Conservation (phyloP, 345 rosid species). For the Lenwebbia sp. region DNA sequence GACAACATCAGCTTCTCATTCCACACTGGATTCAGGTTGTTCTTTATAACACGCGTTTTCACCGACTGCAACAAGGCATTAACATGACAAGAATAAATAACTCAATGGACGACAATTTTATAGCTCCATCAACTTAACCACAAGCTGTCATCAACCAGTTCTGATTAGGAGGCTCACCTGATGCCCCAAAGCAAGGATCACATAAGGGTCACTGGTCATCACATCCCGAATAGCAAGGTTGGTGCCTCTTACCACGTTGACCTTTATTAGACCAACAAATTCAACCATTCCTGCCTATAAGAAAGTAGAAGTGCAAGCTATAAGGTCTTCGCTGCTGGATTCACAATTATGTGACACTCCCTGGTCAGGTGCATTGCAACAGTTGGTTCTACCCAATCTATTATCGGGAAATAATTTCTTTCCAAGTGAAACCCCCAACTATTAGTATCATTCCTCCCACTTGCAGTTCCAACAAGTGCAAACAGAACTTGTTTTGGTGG, state of each 20-base stretch:
- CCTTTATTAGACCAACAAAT: slow-evolving; percentile 90
- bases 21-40: slow-evolving; percentile 96
- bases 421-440: background rate
- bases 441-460: background rate
- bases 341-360: background rate
- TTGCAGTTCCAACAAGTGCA: background rate
- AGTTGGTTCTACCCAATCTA: background rate
- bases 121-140: background rate
- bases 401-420: background rate
- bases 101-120: background rate
- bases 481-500: background rate
- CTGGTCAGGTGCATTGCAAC: background rate
- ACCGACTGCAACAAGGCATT: slow-evolving; percentile 48
- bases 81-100: background rate
- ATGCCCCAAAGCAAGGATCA: slow-evolving; percentile 71
- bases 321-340: background rate
- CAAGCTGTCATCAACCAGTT: background rate
- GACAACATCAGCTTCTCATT: slow-evolving; percentile 91
- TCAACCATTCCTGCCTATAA: slow-evolving; percentile 94
- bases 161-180: slow-evolving; percentile 44
- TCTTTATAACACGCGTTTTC: slow-evolving; percentile 86
- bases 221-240: slow-evolving; percentile 87
- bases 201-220: slow-evolving; percentile 89
- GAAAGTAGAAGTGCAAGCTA: background rate
- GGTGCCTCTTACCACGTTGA: slow-evolving; percentile 93